These are phyloP conservation scores for Xylariaceae sp. DNA, from an alignment of 2,329 filamentous ascomycete species.

Conservation along the genomic window DNA sequence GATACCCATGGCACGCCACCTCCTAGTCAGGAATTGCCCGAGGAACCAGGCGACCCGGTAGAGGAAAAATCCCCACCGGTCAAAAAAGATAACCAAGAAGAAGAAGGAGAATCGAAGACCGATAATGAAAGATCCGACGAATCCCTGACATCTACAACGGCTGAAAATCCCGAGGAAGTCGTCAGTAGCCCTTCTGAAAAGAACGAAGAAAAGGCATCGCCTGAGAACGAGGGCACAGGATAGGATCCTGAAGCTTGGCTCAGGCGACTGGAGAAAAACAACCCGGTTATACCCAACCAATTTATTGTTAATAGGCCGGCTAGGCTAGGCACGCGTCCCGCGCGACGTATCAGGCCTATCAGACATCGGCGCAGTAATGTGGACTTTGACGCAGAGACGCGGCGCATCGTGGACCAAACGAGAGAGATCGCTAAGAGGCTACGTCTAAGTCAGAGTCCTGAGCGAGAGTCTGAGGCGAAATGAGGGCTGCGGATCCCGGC, in stretches of 20 bases:
- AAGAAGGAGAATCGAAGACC: constrained; percentile 5
- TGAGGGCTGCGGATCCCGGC: neutral
- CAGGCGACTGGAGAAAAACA: constrained; percentile 19
- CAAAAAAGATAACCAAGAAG: constrained; percentile 24
- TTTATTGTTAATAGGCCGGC: constrained; percentile 13
- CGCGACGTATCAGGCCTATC: constrained; percentile 12
- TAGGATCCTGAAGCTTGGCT: constrained; percentile 24
- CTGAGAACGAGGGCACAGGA: constrained; percentile 20
- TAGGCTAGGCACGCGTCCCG: constrained; percentile 4
- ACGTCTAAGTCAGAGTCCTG: constrained; percentile 7
- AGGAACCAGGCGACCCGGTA: constrained; percentile 23
- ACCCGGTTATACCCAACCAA: constrained; percentile 8
- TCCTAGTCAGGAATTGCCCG: constrained; percentile 23
- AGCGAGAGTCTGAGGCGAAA: constrained; percentile 1
- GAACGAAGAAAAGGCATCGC: constrained; percentile 13
- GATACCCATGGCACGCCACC: constrained; percentile 21
- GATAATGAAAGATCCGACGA: neutral
- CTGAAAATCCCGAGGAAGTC: constrained; percentile 10
- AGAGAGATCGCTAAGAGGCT: constrained; percentile 16
- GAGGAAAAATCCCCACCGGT: constrained; percentile 23
- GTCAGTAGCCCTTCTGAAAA: constrained; percentile 6
- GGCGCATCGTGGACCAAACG: constrained; percentile 14
- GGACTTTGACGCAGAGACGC: constrained; percentile 13
- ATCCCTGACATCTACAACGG: neutral
- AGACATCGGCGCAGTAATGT: constrained; percentile 2